Conservation (phyloP, 495 filamentous ascomycete species). For the Hypoxylon fuscum region DNA sequence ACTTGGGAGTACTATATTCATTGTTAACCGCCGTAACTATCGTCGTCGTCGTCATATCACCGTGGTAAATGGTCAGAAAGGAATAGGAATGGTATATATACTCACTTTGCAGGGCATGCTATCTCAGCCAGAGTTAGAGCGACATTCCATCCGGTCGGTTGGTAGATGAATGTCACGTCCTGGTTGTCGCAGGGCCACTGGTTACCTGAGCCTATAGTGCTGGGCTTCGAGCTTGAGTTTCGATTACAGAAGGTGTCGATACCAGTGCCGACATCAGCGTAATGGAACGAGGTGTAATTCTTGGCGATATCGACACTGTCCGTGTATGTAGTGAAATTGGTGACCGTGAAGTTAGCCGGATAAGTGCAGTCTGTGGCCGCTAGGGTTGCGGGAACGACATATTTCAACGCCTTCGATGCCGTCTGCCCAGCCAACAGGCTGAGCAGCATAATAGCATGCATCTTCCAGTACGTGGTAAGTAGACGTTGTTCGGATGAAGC, state of each 20-base stretch:
- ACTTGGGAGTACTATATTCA: constrained; percentile 12
- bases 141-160: constrained; percentile 30
- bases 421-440: constrained; percentile 16
- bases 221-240: constrained; percentile 39
- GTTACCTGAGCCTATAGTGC: constrained; percentile 19
- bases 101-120: constrained; percentile 41
- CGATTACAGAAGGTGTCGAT: constrained; percentile 36
- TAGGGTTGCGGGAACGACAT: constrained; percentile 16
- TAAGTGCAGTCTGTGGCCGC: constrained; percentile 25
- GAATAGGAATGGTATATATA: constrained; percentile 3
- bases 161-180: constrained; percentile 38
- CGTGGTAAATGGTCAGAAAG: constrained; percentile 1
- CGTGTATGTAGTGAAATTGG: constrained; percentile 35
- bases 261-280: constrained; percentile 35
- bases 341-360: constrained; percentile 37
- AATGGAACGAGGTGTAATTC: constrained; percentile 32
- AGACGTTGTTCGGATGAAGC: neutral
- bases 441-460: constrained; percentile 17
- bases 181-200: constrained; percentile 38
- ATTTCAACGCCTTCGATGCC: constrained; percentile 27
- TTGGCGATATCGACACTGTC: constrained; percentile 19
- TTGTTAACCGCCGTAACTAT: constrained; percentile 11
- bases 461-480: neutral
- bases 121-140: constrained; percentile 37
- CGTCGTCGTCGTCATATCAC: no score